A percentile compares a stretch with the other conserved stretches of the same genome.
phyloP scores from a whole-genome alignment of 2,329 filamentous ascomycete species.

The Cladosporium sp. region DNA sequence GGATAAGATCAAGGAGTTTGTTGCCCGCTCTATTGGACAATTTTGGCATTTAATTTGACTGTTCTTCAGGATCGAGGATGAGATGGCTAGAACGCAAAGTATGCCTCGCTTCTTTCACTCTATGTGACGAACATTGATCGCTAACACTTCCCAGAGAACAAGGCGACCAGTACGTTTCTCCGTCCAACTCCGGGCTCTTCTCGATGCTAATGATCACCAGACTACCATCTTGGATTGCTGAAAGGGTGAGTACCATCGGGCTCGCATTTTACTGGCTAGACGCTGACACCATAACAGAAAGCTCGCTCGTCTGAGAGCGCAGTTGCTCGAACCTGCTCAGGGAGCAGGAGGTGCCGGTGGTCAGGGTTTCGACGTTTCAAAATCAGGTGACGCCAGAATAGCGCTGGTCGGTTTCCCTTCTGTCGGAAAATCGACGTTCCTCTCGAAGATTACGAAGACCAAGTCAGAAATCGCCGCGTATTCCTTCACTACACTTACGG shows the following conservation, averaged over 20 bases:
- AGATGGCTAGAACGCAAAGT: slow-evolving; percentile 99
- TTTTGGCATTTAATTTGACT: slow-evolving; percentile 8
- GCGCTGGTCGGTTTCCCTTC: slow-evolving; percentile 98
- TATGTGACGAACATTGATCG: not conserved
- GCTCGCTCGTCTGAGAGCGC: slow-evolving; percentile 86
- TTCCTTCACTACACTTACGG: slow-evolving; percentile 93
- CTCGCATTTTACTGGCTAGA: not conserved
- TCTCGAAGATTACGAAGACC: slow-evolving; percentile 99
- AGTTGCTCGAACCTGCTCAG: slow-evolving; percentile 82
- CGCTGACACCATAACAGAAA: slow-evolving; percentile 56
- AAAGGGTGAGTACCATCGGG: slow-evolving; percentile 65
- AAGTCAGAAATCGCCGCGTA: slow-evolving; percentile 94
- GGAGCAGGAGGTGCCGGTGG: slow-evolving; percentile 74
- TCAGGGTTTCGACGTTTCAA: slow-evolving; percentile 80
- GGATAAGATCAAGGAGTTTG: slow-evolving; percentile 98
- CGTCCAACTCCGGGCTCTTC: not conserved
- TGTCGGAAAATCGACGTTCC: slow-evolving; percentile 94
- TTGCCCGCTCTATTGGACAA: slow-evolving; percentile 10
- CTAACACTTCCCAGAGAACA: slow-evolving; percentile 68
- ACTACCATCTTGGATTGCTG: slow-evolving; percentile 94
- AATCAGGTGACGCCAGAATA: slow-evolving; percentile 93
- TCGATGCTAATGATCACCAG: slow-evolving; percentile 46
- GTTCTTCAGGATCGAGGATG: slow-evolving; percentile 84
- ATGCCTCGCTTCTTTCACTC: slow-evolving; percentile 34
- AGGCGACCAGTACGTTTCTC: slow-evolving; percentile 76